Evolutionary conservation across 2,329 filamentous ascomycete species (phyloP), one percentile per base, ranked within the genome.

Genomic region (Tolypocladium amazonense): DNA sequence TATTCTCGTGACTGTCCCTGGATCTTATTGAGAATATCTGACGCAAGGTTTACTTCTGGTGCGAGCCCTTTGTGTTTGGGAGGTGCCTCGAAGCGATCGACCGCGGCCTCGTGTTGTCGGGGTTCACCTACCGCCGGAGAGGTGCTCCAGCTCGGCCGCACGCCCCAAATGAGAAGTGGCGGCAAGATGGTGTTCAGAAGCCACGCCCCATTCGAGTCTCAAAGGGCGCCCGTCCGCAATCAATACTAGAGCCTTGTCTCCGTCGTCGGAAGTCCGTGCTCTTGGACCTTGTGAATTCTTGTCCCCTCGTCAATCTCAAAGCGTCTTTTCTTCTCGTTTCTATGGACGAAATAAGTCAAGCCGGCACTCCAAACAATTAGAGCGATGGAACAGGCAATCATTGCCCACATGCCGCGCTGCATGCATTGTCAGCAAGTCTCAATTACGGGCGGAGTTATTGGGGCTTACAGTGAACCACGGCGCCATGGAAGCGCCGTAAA

Each of bases 341-440:
- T 59, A n/a, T 55, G 38, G n/a, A 63, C 59, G 18, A 79, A 71
- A 65, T 76, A 82, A 1, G 81, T 73, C 50, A 88, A 68, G 1
- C 76, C 75, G 0, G 71, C 79, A 0, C 82, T 84, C 86, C 86
- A 89, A 1, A 84, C 63, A 0, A 76, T 77, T 67, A 89, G 71
- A 2, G 79, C 81, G 58, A 88, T 81, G 27, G 79, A 84, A 9
- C 79, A 78, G 1, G 78, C 85, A 67, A 89, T 87, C 87, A 89
- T 89, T 3, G 86, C 86, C 79, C 83, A 88, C 86, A 88, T 88
- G n/a, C 87, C 86, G 60, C 79, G 78, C 78, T 85, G 61, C 4
- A 35, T 30, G 15, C 3, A 59, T 45, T n/a, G 27, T 41, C n/a
- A 56, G 39, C 12, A 56, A 20, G n/a, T 20, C 33, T 43, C 18